Conservation (phyloP, 306 rosid species). For the Cucurbita maxima region DNA sequence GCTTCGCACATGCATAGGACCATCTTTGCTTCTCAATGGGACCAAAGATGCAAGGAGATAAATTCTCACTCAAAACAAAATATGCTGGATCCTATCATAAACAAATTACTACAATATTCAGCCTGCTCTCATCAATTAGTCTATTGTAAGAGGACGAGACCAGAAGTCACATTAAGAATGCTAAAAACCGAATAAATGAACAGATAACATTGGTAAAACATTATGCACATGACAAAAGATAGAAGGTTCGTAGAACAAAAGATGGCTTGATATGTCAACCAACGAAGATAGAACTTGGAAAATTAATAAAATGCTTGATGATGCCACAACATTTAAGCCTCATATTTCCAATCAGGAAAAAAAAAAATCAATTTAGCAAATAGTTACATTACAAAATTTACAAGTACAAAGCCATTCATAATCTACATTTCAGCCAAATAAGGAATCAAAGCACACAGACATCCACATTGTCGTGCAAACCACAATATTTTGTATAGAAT, state of each 20-base stretch:
- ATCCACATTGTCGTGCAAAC: not conserved
- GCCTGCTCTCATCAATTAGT: not conserved
- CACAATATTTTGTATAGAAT: not conserved
- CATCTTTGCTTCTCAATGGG: constrained; percentile 88
- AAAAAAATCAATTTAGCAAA: not conserved
- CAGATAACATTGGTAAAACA: no score
- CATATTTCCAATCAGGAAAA: not conserved
- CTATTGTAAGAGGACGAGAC: not conserved
- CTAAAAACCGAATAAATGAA: no score
- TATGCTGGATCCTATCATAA: constrained; percentile 58
- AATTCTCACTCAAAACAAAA: constrained; percentile 65
- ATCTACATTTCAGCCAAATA: not conserved
- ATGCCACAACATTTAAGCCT: not conserved
- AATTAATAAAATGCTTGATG: not conserved
- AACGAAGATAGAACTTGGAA: not conserved
- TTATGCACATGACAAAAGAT: not conserved
- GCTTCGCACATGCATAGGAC: constrained; percentile 95
- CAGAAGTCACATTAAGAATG: not conserved
- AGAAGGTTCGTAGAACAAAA: no score
- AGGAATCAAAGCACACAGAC: not conserved
- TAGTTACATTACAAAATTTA: not conserved
- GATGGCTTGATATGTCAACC: not conserved
- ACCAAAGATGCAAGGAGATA: constrained; percentile 87
- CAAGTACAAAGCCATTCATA: not conserved
- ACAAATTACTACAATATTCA: not conserved